These are phyloP conservation scores for Calonectria hongkongensis DNA, from an alignment of 2,329 filamentous ascomycete genomes.

Conservation along the genomic window DNA sequence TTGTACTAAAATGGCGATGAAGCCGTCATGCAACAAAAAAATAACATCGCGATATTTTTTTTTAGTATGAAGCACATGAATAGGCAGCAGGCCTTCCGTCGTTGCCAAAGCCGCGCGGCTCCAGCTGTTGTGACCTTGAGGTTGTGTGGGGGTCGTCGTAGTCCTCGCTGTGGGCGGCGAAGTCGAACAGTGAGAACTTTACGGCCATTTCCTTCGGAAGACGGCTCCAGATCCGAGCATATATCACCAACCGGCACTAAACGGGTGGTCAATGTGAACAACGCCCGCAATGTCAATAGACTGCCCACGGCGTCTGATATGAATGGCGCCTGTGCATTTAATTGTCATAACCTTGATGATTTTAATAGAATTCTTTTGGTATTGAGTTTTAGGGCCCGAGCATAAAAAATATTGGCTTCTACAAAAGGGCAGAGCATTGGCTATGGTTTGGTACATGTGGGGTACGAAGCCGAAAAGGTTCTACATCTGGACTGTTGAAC, in stretches of 20 bases:
- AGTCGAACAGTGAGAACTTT: slow-evolving; percentile 48
- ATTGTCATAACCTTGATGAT: neutral
- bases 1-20: slow-evolving; percentile 48
- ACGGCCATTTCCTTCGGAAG: slow-evolving; percentile 9
- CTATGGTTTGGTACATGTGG: too few species aligned
- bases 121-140: slow-evolving; percentile 40
- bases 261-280: neutral
- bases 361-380: neutral
- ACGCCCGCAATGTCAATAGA: neutral
- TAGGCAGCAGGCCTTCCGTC: slow-evolving; percentile 40
- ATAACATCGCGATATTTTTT: slow-evolving; percentile 47
- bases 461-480: too few species aligned
- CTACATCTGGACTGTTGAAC: too few species aligned
- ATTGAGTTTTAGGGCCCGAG: too few species aligned
- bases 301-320: slow-evolving; percentile 31
- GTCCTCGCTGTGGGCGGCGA: slow-evolving; percentile 42
- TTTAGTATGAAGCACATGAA: neutral
- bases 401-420: too few species aligned
- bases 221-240: slow-evolving; percentile 7
- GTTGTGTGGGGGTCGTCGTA: slow-evolving; percentile 48
- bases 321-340: slow-evolving; percentile 5
- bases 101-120: slow-evolving; percentile 46
- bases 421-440: too few species aligned
- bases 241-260: neutral
- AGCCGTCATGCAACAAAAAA: slow-evolving; percentile 39